A percentile compares a stretch with the other conserved stretches of the same genome.
Evolutionary conservation across 164 flowering plant genomes (phyloP).

Genomic region (Vitis vinifera): DNA sequence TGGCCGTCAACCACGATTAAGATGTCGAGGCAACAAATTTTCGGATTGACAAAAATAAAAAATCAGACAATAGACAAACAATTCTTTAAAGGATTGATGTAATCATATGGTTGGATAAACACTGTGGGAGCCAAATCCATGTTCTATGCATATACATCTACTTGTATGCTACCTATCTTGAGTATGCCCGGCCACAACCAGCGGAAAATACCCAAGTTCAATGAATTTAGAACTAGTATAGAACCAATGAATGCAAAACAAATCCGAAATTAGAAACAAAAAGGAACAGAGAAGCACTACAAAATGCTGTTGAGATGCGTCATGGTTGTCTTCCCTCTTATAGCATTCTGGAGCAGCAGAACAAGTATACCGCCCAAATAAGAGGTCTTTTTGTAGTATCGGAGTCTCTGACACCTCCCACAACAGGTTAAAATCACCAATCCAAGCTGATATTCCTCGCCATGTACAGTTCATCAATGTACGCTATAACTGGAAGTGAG

Average conservation of each 20-base stretch:
- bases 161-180: too few relatives aligned
- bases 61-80: too few relatives aligned
- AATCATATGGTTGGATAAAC: too few relatives aligned
- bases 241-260: background rate
- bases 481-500: conserved; percentile 54
- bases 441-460: conserved; percentile 70
- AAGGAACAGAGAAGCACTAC: background rate
- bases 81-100: too few relatives aligned
- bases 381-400: too few relatives aligned
- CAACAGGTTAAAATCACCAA: conserved; percentile 51
- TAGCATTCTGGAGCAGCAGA: background rate
- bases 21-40: too few relatives aligned
- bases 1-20: too few relatives aligned
- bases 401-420: background rate
- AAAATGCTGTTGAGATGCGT: background rate
- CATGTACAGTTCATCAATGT: conserved; percentile 69
- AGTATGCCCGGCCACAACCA: too few relatives aligned
- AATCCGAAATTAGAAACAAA: background rate
- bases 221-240: background rate
- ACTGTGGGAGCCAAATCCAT: too few relatives aligned
- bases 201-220: background rate
- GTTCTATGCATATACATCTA: too few relatives aligned
- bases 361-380: background rate
- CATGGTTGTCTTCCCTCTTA: background rate
- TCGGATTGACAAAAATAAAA: too few relatives aligned